These are phyloP conservation scores for Suillus subaureus DNA, from an alignment of 768 basidiomycete genomes.

Conservation along the genomic window DNA sequence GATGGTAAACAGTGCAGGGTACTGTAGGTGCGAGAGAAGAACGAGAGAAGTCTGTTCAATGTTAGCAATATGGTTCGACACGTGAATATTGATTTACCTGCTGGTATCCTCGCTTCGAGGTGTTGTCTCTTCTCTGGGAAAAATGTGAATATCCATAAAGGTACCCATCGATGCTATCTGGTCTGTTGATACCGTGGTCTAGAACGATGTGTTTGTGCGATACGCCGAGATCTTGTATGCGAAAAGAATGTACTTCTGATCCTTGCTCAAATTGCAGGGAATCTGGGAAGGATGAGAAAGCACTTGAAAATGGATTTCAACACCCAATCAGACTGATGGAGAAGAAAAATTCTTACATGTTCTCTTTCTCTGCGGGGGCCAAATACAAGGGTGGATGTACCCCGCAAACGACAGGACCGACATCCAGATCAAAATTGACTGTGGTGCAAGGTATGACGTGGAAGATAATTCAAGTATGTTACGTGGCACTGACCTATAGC, in stretches of 20 bases:
- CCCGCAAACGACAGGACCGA: constrained; percentile 77
- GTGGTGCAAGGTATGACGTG: constrained; percentile 1
- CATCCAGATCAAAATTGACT: constrained; percentile 90
- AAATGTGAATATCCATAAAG: constrained; percentile 82
- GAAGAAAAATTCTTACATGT: constrained; percentile 62
- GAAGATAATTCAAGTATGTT: background rate
- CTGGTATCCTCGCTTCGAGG: constrained; percentile 76
- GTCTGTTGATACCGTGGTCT: constrained; percentile 33
- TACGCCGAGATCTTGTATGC: constrained; percentile 59
- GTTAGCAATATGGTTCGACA: background rate
- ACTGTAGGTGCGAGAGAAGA: constrained; percentile 77
- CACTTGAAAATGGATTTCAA: constrained; percentile 45
- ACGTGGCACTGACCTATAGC: constrained; percentile 52
- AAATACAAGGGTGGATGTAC: constrained; percentile 70
- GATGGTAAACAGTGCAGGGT: constrained; percentile 80
- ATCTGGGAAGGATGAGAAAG: constrained; percentile 93
- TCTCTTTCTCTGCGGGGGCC: constrained; percentile 70
- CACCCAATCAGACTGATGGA: background rate
- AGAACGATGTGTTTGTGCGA: constrained; percentile 20
- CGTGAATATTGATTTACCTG: constrained; percentile 50
- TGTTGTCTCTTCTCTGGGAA: constrained; percentile 63
- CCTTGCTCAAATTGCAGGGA: constrained; percentile 87
- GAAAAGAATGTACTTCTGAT: constrained; percentile 82
- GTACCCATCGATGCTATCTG: constrained; percentile 58
- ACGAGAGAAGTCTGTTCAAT: constrained; percentile 53